phyloP scores from a whole-genome alignment of 768 basidiomycete species.

The Coprinopsis marcescibilis region DNA sequence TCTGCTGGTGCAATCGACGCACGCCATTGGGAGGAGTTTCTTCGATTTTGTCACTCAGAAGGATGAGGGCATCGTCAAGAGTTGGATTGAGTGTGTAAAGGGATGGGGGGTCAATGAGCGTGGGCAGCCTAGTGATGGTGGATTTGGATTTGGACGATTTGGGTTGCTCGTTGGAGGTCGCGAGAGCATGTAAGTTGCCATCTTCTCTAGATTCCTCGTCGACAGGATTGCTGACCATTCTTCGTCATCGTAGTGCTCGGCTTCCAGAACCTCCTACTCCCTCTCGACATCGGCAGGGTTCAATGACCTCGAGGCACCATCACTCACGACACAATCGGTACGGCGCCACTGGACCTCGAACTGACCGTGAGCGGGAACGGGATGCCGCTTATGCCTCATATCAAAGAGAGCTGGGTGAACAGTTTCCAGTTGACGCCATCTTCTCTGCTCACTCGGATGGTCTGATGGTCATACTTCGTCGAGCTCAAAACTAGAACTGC shows the following conservation, averaged over 20 bases:
- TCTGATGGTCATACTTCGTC: conserved; percentile 70
- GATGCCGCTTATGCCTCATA: conserved; percentile 4
- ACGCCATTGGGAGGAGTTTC: conserved; percentile 59
- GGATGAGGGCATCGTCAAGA: conserved; percentile 62
- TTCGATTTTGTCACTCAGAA: conserved; percentile 66
- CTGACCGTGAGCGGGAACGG: background rate
- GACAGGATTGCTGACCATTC: conserved; percentile 2
- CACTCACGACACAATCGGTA: background rate
- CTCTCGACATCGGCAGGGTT: conserved; percentile 21
- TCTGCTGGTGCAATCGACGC: conserved; percentile 52
- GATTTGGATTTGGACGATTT: conserved; percentile 79
- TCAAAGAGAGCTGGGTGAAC: conserved; percentile 15
- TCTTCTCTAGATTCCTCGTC: background rate
- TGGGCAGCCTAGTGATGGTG: conserved; percentile 78
- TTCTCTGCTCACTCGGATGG: conserved; percentile 86
- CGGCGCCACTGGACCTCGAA: background rate
- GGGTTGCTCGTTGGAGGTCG: conserved; percentile 49
- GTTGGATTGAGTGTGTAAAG: conserved; percentile 75
- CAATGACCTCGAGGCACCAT: conserved; percentile 11
- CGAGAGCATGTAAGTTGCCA: conserved; percentile 48
- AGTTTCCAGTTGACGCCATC: conserved; percentile 68
- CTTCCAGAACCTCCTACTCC: conserved; percentile 27
- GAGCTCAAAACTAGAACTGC: conserved; percentile 24
- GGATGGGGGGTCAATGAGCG: conserved; percentile 82
- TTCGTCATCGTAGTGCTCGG: conserved; percentile 19